Evolutionary conservation across 2,329 filamentous ascomycete genomes (phyloP).

Genomic region (Truncatella angustata): DNA sequence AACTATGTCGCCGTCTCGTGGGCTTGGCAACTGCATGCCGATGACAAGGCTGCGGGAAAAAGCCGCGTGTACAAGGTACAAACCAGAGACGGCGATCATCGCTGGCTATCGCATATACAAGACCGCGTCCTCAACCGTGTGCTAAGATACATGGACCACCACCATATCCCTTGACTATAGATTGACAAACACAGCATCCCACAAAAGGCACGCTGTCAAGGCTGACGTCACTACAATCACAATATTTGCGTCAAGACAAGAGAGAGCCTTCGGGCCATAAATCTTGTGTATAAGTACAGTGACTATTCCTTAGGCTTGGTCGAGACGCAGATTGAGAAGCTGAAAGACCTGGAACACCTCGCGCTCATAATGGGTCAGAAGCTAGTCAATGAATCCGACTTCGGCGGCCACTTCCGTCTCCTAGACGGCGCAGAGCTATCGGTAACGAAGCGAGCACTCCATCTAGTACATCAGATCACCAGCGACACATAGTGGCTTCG

Average conservation of each 20-base stretch:
- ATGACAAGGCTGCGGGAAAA: too few species aligned
- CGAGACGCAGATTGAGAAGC: constrained; percentile 14
- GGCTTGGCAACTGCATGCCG: too few species aligned
- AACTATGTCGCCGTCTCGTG: too few species aligned
- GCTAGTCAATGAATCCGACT: constrained; percentile 10
- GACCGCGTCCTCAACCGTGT: constrained; percentile 9
- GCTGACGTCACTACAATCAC: constrained; percentile 14
- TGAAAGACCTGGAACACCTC: constrained; percentile 16
- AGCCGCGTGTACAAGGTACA: too few species aligned
- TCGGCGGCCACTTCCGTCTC: background rate
- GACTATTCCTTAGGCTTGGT: constrained; percentile 28
- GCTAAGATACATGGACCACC: constrained; percentile 7
- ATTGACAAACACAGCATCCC: constrained; percentile 13
- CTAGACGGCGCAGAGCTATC: background rate
- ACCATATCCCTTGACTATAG: constrained; percentile 3
- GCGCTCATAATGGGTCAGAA: constrained; percentile 16
- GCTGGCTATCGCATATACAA: too few species aligned
- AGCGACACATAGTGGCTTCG: constrained; percentile 27
- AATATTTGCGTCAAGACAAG: constrained; percentile 21
- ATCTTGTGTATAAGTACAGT: constrained; percentile 29
- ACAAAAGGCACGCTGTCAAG: constrained; percentile 15
- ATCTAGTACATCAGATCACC: constrained; percentile 23
- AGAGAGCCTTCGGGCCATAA: constrained; percentile 29
- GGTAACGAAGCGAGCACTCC: constrained; percentile 17
- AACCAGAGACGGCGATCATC: too few species aligned